phyloP scores from a whole-genome alignment of 1,284 basidiomycete species.

The Ganoderma multipileum region DNA sequence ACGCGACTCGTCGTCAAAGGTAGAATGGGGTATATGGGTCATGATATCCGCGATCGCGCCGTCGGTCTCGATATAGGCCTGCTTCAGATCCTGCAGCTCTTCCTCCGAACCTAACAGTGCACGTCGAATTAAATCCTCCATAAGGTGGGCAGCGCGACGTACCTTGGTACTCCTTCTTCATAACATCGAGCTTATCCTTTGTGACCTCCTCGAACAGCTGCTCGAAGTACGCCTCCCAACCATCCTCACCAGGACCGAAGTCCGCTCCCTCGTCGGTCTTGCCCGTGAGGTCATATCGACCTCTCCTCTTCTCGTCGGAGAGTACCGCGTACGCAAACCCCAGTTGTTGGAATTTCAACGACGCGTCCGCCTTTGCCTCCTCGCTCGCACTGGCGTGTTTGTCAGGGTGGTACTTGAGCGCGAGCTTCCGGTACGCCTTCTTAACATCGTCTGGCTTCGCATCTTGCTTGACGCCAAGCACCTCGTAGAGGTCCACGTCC shows the following conservation, averaged over 20 bases:
- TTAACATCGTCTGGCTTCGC: conserved; percentile 75
- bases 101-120: conserved; percentile 76
- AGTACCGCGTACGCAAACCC: conserved; percentile 92
- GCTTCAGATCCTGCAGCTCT: conserved; percentile 80
- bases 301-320: conserved; percentile 76
- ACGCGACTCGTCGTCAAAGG: conserved; percentile 82
- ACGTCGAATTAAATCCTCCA: not conserved
- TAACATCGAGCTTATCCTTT: conserved; percentile 84
- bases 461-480: conserved; percentile 63
- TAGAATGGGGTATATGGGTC: conserved; percentile 85
- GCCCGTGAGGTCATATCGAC: conserved; percentile 85
- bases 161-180: conserved; percentile 94
- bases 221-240: conserved; percentile 94
- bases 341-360: conserved; percentile 84
- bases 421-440: conserved; percentile 85
- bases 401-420: conserved; percentile 88
- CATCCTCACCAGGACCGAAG: conserved; percentile 76
- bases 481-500: conserved; percentile 76
- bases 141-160: conserved; percentile 20
- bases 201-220: conserved; percentile 89
- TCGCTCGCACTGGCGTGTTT: conserved; percentile 76
- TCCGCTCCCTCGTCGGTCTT: conserved; percentile 84
- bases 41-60: conserved; percentile 85
- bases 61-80: conserved; percentile 69
- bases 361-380: conserved; percentile 68